Conservation (phyloP, 306 rosid genomes). For the Crataegus laevigata region DNA sequence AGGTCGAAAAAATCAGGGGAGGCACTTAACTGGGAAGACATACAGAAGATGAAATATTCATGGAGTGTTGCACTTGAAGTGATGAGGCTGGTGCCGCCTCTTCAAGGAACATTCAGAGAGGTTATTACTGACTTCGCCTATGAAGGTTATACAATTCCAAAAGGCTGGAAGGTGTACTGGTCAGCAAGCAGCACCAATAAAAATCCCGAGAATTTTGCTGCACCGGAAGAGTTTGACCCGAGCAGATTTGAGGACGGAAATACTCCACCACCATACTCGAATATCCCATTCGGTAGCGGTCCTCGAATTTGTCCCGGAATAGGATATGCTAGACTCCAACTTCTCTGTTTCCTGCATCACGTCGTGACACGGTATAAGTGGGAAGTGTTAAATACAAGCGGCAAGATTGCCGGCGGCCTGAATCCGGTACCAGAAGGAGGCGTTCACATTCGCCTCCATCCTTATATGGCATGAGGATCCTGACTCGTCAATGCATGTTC, state of each 20-base stretch:
- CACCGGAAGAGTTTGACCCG: conserved; percentile 38
- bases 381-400: conserved; percentile 28
- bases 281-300: conserved; percentile 50
- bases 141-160: conserved; percentile 42
- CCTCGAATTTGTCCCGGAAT: conserved; percentile 56
- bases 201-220: conserved; percentile 25
- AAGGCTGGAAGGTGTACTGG: conserved; percentile 58
- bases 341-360: conserved; percentile 40
- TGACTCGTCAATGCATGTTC: too few species aligned
- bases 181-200: conserved; percentile 26
- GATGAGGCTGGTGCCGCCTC: conserved; percentile 37
- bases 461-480: too few species aligned
- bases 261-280: conserved; percentile 33
- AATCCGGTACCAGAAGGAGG: conserved; percentile 37
- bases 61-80: conserved; percentile 52
- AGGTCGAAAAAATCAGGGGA: conserved; percentile 32
- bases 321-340: conserved; percentile 44
- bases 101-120: conserved; percentile 43
- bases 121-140: conserved; percentile 34
- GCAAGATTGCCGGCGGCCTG: conserved; percentile 33
- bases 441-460: conserved; percentile 19
- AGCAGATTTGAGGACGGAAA: conserved; percentile 39
- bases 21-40: conserved; percentile 42
- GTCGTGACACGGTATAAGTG: conserved; percentile 42
- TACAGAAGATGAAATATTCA: conserved; percentile 51